These are phyloP conservation scores for Pelargonium cotyledonis DNA, from an alignment of 441 rosid species.

Conservation along the genomic window DNA sequence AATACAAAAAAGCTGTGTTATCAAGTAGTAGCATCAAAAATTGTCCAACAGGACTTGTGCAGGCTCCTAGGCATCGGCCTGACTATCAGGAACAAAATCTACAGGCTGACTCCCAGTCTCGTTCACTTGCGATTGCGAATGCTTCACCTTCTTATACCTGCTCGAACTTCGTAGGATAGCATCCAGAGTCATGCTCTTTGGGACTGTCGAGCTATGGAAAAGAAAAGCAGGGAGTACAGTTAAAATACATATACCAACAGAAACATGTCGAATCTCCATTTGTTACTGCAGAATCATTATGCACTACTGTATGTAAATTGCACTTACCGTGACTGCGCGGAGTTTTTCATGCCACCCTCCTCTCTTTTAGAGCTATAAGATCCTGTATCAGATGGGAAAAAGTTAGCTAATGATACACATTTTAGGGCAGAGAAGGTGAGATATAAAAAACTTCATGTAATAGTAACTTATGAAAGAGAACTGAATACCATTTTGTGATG, in stretches of 20 bases:
- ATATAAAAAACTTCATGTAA: not conserved
- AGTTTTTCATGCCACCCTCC: conserved; percentile 10
- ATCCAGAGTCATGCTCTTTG: conserved; percentile 29
- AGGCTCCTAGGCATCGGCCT: conserved; percentile 15
- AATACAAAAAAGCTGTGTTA: not conserved
- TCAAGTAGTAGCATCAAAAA: too few species aligned
- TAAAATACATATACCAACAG: not conserved
- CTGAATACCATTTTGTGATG: conserved; percentile 27
- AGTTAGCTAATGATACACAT: not conserved
- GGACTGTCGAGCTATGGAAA: conserved; percentile 26
- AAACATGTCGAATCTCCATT: not conserved
- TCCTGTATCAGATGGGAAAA: conserved; percentile 23
- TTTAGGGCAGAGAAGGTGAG: not conserved
- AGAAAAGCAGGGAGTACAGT: not conserved
- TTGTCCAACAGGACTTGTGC: not conserved
- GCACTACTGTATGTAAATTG: not conserved
- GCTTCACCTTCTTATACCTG: conserved; percentile 48
- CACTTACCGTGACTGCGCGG: not conserved
- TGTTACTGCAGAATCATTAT: not conserved
- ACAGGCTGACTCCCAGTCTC: conserved; percentile 36
- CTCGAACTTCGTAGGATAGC: conserved; percentile 40
- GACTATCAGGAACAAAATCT: conserved; percentile 47
- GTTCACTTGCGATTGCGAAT: conserved; percentile 31
- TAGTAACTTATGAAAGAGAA: not conserved
- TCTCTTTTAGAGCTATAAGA: conserved; percentile 21